phyloP scores from a whole-genome alignment of 805 yeast genomes.

The Starmera dryadoides region DNA sequence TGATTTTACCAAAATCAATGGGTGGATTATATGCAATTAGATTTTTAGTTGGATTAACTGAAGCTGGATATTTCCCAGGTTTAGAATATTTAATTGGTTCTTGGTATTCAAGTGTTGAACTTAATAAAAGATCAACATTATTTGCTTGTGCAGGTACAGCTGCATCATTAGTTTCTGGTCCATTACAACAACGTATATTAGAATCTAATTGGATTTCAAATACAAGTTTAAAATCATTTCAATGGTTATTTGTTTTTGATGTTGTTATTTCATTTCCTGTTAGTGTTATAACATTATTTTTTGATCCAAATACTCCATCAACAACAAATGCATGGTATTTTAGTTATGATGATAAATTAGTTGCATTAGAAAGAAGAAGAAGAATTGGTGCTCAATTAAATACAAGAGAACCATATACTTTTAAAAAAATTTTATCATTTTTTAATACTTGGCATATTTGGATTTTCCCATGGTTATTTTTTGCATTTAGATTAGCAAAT shows the following conservation, averaged over 20 bases:
- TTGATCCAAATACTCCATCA: constrained; percentile 35
- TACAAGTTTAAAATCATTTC: constrained; percentile 22
- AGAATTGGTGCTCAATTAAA: constrained; percentile 32
- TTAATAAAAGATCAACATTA: constrained; percentile 21
- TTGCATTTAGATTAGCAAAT: background rate
- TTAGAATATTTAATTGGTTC: constrained; percentile 31
- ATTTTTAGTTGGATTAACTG: constrained; percentile 32
- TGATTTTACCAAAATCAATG: constrained; percentile 18
- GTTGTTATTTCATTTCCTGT: constrained; percentile 32
- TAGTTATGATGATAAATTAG: constrained; percentile 29
- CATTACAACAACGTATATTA: constrained; percentile 24
- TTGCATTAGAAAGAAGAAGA: constrained; percentile 37
- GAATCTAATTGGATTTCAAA: constrained; percentile 7
- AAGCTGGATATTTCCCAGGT: constrained; percentile 39
- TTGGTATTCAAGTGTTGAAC: constrained; percentile 22
- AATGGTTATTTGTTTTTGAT: constrained; percentile 35
- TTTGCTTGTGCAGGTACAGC: constrained; percentile 23
- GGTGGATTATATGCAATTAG: constrained; percentile 20
- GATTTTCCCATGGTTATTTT: constrained; percentile 26
- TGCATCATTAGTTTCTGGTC: constrained; percentile 26
- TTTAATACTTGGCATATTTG: constrained; percentile 39
- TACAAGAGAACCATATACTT: constrained; percentile 29
- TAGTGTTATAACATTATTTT: constrained; percentile 31
- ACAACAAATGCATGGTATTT: constrained; percentile 32
- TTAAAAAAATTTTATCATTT: constrained; percentile 28